phyloP scores from a whole-genome alignment of 2,329 filamentous ascomycete species.

The Aspergillus ibericus region DNA sequence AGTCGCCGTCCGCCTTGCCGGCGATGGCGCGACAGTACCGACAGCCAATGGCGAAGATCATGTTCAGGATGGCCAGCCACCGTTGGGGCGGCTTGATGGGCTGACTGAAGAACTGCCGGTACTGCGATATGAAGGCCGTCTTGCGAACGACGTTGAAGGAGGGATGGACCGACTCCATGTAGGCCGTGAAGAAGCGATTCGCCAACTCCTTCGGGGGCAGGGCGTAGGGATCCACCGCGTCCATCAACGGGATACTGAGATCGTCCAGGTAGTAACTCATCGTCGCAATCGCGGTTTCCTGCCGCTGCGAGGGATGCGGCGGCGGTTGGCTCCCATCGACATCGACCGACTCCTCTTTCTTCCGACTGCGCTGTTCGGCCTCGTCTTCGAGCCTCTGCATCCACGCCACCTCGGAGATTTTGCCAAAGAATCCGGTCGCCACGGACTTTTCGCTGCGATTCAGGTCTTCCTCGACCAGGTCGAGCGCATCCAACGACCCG shows the following conservation, averaged over 20 bases:
- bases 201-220: slow-evolving; percentile 40
- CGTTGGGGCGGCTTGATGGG: slow-evolving; percentile 30
- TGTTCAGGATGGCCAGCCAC: slow-evolving; percentile 47
- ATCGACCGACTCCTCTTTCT: slow-evolving; percentile 1
- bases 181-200: slow-evolving; percentile 40
- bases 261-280: slow-evolving; percentile 45
- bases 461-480: slow-evolving; percentile 44
- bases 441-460: slow-evolving; percentile 37
- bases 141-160: slow-evolving; percentile 43
- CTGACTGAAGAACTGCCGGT: slow-evolving; percentile 33
- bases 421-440: slow-evolving; percentile 44
- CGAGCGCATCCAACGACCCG: slow-evolving; percentile 44
- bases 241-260: slow-evolving; percentile 34
- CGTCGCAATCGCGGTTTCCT: slow-evolving; percentile 23
- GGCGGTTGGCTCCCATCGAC: background rate
- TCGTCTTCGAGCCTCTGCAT: slow-evolving; percentile 40
- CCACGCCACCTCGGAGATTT: slow-evolving; percentile 47
- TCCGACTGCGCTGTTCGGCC: slow-evolving; percentile 22
- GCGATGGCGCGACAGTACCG: slow-evolving; percentile 39
- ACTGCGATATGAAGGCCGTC: slow-evolving; percentile 40
- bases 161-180: slow-evolving; percentile 42
- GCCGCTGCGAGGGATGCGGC: background rate
- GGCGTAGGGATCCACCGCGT: slow-evolving; percentile 36
- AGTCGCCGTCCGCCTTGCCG: slow-evolving; percentile 18
- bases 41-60: slow-evolving; percentile 48